Percentiles rank a stretch among this genome's conserved stretches.
Evolutionary conservation across 257 asterid species (phyloP).

Genomic region (Rauvolfia tetraphylla): DNA sequence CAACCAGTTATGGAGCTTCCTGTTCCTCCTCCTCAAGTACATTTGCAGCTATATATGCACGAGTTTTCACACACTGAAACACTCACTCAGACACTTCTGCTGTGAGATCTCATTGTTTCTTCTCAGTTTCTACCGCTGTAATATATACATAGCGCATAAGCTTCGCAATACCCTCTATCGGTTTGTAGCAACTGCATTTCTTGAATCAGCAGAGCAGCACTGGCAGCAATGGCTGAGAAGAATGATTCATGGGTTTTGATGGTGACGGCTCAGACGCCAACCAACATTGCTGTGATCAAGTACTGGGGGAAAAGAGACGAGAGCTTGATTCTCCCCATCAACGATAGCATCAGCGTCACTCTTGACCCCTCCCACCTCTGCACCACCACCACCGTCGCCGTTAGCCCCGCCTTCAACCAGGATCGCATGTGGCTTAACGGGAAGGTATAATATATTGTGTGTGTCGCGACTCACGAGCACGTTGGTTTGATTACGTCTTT

Average conservation of each 20-base stretch:
- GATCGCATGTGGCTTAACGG: slow-evolving; percentile 98
- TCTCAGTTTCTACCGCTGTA: too few relatives aligned
- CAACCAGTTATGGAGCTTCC: neutral
- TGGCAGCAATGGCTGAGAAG: slow-evolving; percentile 35
- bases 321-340: slow-evolving; percentile 69
- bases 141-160: neutral
- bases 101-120: slow-evolving; percentile 9
- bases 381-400: slow-evolving; percentile 98
- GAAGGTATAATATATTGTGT: slow-evolving; percentile 38
- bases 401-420: slow-evolving; percentile 61
- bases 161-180: neutral
- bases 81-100: neutral
- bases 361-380: slow-evolving; percentile 95
- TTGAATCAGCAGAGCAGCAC: neutral
- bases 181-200: neutral
- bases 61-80: neutral
- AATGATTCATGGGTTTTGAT: slow-evolving; percentile 55
- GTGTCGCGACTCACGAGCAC: neutral
- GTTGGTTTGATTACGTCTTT: neutral
- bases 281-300: slow-evolving; percentile 93
- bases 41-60: neutral
- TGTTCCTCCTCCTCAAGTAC: neutral
- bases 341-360: slow-evolving; percentile 94
- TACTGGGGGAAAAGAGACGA: slow-evolving; percentile 98
- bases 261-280: slow-evolving; percentile 91